A percentile compares a stretch with the other conserved stretches of the same genome.
Conservation (phyloP, 306 rosid genomes). For the Rubus parviflorus region DNA sequence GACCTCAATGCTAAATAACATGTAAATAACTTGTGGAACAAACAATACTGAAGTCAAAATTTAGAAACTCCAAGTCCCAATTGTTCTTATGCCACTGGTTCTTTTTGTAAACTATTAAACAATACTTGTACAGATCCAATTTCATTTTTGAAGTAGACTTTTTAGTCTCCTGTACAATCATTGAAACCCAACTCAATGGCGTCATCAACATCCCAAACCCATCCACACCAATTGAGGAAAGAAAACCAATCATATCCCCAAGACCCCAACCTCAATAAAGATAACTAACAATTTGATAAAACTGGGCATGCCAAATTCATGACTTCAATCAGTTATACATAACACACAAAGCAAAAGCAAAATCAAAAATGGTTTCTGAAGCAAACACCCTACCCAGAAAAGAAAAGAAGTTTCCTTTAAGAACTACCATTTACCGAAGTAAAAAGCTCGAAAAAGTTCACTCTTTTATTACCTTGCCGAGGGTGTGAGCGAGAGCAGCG, state of each 20-base stretch:
- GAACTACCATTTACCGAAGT: neutral
- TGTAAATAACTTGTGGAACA: neutral
- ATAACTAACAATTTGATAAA: neutral
- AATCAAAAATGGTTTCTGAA: neutral
- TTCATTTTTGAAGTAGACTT: neutral
- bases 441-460: neutral
- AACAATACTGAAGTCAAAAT: neutral
- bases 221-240: neutral
- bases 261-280: neutral
- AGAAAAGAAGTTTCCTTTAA: too few relatives aligned
- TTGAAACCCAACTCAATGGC: neutral
- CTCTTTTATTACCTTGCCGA: slow-evolving; percentile 36
- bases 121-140: neutral
- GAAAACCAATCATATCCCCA: neutral
- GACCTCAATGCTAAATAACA: neutral
- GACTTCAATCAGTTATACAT: neutral
- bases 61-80: neutral
- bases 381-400: too few relatives aligned
- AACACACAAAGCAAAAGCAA: neutral
- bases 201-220: slow-evolving; percentile 14
- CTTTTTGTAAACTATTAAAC: neutral
- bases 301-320: neutral
- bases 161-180: neutral
- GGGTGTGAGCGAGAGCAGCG: slow-evolving; percentile 50
- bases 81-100: neutral